Base-by-base conservation (phyloP, 331 rosid species). In the Arachis monticola region DNA sequence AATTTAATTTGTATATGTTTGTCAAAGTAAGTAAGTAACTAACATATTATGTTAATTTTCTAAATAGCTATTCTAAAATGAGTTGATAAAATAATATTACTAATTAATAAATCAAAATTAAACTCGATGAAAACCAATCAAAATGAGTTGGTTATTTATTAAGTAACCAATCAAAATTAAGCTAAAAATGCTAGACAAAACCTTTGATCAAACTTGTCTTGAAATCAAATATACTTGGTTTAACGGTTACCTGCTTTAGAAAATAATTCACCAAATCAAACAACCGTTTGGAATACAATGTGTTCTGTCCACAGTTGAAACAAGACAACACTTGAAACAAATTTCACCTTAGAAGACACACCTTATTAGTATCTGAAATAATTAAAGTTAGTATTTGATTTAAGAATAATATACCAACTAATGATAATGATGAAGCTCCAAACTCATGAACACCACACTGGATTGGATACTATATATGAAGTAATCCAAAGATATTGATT, bases 311-410 rank as follows among this genome's bases (percentile, higher is more conserved):
- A 40, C 52, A 58, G 62, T 61, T 66, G 62, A 70, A 76, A 32
- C 73, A 58, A 50, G 79, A 67, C 50, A 60, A 48, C 61, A 70
- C 70, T 47, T 66, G 12, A 66, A 53, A 66, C 60, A 61, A 61
- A 55, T 4, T 82, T 69, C 81, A 78, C 71, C 81, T 80, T 77
- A 67, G 58, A 80, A 80, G 83, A 51, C 59, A 79, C 69, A 75
- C 57, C 61, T 3, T n/a, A 50, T 45, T 35, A 17, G 50, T 60
- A 58, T 59, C 17, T 77, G 53, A 67, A 38, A 14, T 41, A 40
- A 35, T 51, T 9, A 53, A 3, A 8, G 9, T 35, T 32, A 32
- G 40, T 8, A 2, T 50, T 32, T n/a, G 50, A 73, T 62, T 73
- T 35, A 50, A 32, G 55, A 44, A 30, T 48, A 13, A 48, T 59